These are phyloP conservation scores for Globisporangium okanoganense DNA, from an alignment of 352 stramenopile species.

Conservation along the genomic window DNA sequence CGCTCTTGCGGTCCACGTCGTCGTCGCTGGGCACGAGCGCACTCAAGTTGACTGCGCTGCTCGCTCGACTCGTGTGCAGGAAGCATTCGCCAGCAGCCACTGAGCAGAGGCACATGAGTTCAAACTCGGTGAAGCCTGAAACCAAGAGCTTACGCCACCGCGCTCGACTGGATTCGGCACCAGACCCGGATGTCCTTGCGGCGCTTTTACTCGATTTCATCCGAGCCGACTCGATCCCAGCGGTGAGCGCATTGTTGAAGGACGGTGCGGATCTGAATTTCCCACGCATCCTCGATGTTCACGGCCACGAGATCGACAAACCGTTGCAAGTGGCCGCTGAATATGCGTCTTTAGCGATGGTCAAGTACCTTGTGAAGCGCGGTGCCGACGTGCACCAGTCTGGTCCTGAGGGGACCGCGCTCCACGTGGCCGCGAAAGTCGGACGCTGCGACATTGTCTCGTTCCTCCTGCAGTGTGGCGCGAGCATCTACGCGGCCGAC, in stretches of 20 bases:
- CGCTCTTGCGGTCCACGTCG: conserved; percentile 39
- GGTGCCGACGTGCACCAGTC: conserved; percentile 65
- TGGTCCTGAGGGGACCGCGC: conserved; percentile 45
- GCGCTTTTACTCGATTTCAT: conserved; percentile 73
- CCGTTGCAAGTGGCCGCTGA: conserved; percentile 63
- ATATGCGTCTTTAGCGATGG: conserved; percentile 60
- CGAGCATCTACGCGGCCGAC: conserved; percentile 48
- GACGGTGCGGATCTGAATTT: conserved; percentile 77
- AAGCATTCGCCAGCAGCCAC: conserved; percentile 22
- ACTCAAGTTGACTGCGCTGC: conserved; percentile 52
- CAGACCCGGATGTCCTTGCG: conserved; percentile 58
- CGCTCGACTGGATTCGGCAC: conserved; percentile 41
- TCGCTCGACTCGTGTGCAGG: conserved; percentile 52
- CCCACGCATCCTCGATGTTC: conserved; percentile 34
- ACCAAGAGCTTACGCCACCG: conserved; percentile 18
- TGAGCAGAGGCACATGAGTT: too few species aligned
- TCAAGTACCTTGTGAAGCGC: conserved; percentile 73
- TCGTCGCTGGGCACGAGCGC: conserved; percentile 29
- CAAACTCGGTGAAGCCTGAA: not conserved
- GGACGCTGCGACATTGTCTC: conserved; percentile 74
- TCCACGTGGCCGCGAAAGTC: conserved; percentile 56
- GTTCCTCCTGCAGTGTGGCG: conserved; percentile 74
- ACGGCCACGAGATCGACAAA: conserved; percentile 58
- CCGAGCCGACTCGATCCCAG: conserved; percentile 60
- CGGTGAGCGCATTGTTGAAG: conserved; percentile 67